A percentile compares a stretch with the other conserved stretches of the same genome.
Evolutionary conservation across 345 rosid species (phyloP).

Genomic region (Arabis alpina): DNA sequence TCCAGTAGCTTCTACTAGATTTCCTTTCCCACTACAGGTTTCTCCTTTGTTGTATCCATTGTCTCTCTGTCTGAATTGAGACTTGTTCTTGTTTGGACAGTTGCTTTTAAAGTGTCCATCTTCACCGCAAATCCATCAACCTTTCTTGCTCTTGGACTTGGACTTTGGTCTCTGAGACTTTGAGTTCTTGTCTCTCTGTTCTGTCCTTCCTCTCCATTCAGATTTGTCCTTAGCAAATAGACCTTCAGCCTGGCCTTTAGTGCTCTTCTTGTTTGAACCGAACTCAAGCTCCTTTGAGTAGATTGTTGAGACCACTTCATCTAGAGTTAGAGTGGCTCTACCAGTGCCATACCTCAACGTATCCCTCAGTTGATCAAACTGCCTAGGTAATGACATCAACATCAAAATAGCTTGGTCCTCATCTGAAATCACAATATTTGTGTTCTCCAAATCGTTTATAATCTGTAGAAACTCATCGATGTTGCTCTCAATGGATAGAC

Average conservation of each 20-base stretch:
- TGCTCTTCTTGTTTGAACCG: neutral
- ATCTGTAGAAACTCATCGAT: neutral
- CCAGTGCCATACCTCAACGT: neutral
- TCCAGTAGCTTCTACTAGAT: too few relatives aligned
- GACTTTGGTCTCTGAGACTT: neutral
- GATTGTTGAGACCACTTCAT: neutral
- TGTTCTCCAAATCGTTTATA: neutral
- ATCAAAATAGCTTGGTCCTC: neutral
- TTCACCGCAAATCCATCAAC: neutral
- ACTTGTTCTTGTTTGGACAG: neutral
- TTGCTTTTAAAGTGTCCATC: neutral
- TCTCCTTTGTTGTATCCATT: too few relatives aligned
- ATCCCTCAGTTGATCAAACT: neutral
- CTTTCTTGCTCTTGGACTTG: neutral
- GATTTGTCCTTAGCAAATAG: neutral
- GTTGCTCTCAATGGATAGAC: neutral
- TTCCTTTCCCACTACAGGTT: too few relatives aligned
- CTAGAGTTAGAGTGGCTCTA: neutral
- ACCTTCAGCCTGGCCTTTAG: neutral
- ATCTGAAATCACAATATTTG: neutral
- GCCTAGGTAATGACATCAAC: neutral
- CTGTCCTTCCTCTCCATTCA: neutral
- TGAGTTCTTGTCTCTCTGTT: neutral
- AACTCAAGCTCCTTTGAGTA: conserved; percentile 1
- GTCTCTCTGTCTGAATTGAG: too few relatives aligned